phyloP scores from a whole-genome alignment of 495 filamentous ascomycete species.

The Tuber calosporum region DNA sequence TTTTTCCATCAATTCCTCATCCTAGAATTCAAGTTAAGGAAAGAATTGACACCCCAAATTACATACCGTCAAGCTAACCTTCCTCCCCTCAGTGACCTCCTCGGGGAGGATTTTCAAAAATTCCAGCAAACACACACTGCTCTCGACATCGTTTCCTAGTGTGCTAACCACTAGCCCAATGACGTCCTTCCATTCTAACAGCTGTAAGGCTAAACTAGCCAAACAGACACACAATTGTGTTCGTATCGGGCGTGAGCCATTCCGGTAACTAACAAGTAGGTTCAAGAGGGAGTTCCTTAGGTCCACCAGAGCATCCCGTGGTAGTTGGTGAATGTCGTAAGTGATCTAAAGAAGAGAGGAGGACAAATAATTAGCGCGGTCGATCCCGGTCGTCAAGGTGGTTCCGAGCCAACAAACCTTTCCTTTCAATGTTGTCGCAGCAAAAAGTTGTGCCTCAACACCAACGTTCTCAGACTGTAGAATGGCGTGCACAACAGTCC shows the following conservation, averaged over 20 bases:
- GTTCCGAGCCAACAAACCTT: constrained; percentile 58
- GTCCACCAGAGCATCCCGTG: constrained; percentile 60
- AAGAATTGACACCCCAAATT: not conserved
- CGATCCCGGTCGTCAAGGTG: constrained; percentile 13
- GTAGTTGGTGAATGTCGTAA: constrained; percentile 79
- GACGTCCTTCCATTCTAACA: constrained; percentile 93
- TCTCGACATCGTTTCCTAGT: constrained; percentile 68
- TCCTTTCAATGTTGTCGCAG: constrained; percentile 92
- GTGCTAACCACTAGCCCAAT: constrained; percentile 67
- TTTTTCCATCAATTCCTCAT: constrained; percentile 7
- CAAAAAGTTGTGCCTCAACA: constrained; percentile 83
- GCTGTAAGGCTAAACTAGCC: constrained; percentile 89
- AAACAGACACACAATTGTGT: constrained; percentile 93
- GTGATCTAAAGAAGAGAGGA: constrained; percentile 53
- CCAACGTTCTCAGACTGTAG: constrained; percentile 66
- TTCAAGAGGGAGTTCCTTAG: constrained; percentile 76
- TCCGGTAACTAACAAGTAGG: constrained; percentile 67
- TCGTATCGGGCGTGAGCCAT: constrained; percentile 82
- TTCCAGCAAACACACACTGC: constrained; percentile 77
- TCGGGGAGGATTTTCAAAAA: constrained; percentile 94
- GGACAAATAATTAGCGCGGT: not conserved
- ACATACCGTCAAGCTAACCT: constrained; percentile 97
- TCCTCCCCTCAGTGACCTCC: constrained; percentile 97
- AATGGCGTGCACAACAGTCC: constrained; percentile 77
- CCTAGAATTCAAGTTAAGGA: constrained; percentile 5